phyloP scores from a whole-genome alignment of 2,329 filamentous ascomycete genomes.

The Aspergillus aculeatinus region DNA sequence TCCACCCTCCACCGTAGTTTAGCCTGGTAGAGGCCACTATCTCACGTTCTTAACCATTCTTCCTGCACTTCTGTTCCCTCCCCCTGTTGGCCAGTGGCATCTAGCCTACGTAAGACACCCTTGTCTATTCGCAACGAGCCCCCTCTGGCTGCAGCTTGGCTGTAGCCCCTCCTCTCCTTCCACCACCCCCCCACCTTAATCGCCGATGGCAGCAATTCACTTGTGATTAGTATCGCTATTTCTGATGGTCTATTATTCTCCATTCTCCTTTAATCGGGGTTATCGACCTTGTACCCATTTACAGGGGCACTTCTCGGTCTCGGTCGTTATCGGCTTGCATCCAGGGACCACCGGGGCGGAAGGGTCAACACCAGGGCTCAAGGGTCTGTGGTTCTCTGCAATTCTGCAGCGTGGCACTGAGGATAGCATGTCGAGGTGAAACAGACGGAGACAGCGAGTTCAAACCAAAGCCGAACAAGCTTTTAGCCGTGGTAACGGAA shows the following conservation, averaged over 20 bases:
- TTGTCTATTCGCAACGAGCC: constrained; percentile 21
- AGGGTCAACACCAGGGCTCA: neutral
- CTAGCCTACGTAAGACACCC: constrained; percentile 18
- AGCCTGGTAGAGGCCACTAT: neutral
- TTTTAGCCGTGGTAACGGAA: neutral
- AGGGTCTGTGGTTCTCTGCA: neutral
- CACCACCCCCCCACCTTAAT: neutral
- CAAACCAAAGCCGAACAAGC: neutral
- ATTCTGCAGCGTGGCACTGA: neutral
- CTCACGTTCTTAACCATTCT: neutral
- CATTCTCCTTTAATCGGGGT: neutral
- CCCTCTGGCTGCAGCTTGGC: constrained; percentile 8
- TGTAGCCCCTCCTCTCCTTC: constrained; percentile 7
- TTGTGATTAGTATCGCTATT: neutral
- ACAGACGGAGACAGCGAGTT: neutral
- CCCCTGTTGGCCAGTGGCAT: constrained; percentile 15
- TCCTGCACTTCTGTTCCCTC: neutral
- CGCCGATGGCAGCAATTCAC: neutral
- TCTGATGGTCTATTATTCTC: neutral
- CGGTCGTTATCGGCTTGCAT: neutral
- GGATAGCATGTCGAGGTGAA: neutral
- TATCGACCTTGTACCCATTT: neutral
- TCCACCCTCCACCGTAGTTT: too few relatives aligned
- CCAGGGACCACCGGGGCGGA: neutral
- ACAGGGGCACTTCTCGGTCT: too few relatives aligned